These are phyloP conservation scores for Monascus purpureus DNA, from an alignment of 495 filamentous ascomycete species.

Conservation along the genomic window DNA sequence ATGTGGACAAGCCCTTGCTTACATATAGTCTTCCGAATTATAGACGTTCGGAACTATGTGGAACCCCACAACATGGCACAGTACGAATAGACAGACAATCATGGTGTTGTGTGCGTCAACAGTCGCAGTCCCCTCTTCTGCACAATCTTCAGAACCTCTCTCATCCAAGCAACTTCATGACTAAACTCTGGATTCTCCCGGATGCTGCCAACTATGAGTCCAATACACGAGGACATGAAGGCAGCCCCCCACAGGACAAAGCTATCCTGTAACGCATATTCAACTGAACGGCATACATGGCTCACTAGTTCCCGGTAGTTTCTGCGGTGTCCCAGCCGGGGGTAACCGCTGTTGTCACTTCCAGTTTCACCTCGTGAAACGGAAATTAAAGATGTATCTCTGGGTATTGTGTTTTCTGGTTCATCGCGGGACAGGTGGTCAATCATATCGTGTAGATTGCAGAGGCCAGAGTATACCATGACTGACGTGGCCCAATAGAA, in stretches of 20 bases:
- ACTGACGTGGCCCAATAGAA: conserved; percentile 17
- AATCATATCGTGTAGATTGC: conserved; percentile 8
- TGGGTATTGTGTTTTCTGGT: too few species aligned
- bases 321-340: conserved; percentile 9
- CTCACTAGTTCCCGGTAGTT: conserved; percentile 11
- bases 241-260: conserved; percentile 6
- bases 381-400: not conserved
- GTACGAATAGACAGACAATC: too few species aligned
- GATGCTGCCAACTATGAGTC: conserved; percentile 4
- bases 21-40: too few species aligned
- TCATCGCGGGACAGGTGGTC: not conserved
- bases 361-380: not conserved
- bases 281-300: conserved; percentile 19
- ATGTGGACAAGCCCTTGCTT: too few species aligned
- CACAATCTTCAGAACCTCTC: not conserved
- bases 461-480: conserved; percentile 14
- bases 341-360: not conserved
- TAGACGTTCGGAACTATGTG: too few species aligned
- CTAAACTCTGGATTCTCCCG: not conserved
- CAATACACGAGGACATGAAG: conserved; percentile 6
- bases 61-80: too few species aligned
- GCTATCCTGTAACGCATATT: conserved; percentile 12
- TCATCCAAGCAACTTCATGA: not conserved
- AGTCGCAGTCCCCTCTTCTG: not conserved
- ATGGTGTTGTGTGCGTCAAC: conserved; percentile 1